A percentile compares a stretch with the other conserved stretches of the same genome.
Evolutionary conservation across 225 moss, liverwort and hornwort species (phyloP).

Genomic region (Bryoerythrophyllum caledonicum): DNA sequence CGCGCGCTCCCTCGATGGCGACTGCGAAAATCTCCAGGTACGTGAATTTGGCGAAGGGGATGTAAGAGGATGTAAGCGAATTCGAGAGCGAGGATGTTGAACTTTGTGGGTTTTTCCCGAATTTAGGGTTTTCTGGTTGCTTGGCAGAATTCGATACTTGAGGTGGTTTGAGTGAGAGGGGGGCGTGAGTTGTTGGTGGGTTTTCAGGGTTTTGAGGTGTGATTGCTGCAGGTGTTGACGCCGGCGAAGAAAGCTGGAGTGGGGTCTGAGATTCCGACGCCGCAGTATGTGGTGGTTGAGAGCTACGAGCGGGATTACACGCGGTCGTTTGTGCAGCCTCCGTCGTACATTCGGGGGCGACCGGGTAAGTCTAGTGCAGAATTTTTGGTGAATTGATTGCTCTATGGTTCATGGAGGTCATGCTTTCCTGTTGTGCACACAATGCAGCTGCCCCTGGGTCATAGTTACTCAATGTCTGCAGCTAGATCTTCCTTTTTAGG

Average conservation of each 20-base stretch:
- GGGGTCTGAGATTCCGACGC: conserved; percentile 95
- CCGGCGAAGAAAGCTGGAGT: conserved; percentile 80
- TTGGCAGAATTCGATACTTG: too few species aligned
- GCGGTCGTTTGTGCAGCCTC: conserved; percentile 86
- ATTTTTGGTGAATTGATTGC: neutral
- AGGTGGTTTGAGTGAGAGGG: neutral
- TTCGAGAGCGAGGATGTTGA: too few species aligned
- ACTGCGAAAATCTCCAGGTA: conserved; percentile 60
- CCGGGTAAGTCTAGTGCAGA: conserved; percentile 59
- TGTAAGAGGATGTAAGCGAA: too few species aligned
- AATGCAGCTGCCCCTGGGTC: too few species aligned
- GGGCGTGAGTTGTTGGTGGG: too few species aligned
- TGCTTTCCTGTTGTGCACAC: too few species aligned
- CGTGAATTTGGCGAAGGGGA: neutral
- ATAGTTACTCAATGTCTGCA: too few species aligned
- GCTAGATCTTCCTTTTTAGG: too few species aligned
- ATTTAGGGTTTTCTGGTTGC: too few species aligned
- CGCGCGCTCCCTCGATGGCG: conserved; percentile 70
- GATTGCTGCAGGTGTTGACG: conserved; percentile 57
- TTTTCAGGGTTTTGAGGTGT: too few species aligned
- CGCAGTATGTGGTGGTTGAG: conserved; percentile 91
- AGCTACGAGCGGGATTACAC: conserved; percentile 97
- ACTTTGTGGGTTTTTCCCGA: too few species aligned
- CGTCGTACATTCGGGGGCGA: conserved; percentile 94
- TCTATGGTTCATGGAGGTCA: neutral